Conservation (phyloP, 305 asterid genomes). For the Ruellia speciosa region DNA sequence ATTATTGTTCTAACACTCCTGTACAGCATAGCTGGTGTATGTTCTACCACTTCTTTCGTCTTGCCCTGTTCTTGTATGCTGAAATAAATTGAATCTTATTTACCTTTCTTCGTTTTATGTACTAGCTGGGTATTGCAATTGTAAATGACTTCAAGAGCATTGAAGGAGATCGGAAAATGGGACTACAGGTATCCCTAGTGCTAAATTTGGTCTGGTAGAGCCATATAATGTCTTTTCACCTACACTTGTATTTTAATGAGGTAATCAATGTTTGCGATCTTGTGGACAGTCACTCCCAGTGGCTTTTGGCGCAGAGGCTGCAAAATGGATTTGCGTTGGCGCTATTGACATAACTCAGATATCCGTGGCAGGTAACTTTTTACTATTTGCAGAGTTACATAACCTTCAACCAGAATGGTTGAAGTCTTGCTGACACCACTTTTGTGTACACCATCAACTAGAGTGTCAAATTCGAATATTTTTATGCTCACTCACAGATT, state of each 20-base stretch:
- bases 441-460: too few species aligned
- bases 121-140: conserved; percentile 90
- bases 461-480: too few species aligned
- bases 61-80: conserved; percentile 10
- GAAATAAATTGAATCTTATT: conserved; percentile 7
- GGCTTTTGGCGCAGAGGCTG: conserved; percentile 89
- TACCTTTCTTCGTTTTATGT: conserved; percentile 8
- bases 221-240: neutral
- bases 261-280: conserved; percentile 11
- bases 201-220: conserved; percentile 5
- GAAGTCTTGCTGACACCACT: too few species aligned
- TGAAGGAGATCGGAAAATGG: conserved; percentile 91
- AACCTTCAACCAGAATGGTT: neutral
- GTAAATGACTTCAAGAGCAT: conserved; percentile 95
- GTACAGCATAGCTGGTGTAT: conserved; percentile 91
- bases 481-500: neutral
- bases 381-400: neutral
- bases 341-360: conserved; percentile 93
- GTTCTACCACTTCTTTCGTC: conserved; percentile 21
- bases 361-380: conserved; percentile 75
- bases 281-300: conserved; percentile 73
- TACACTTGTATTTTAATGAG: conserved; percentile 13
- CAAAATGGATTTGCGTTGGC: conserved; percentile 96
- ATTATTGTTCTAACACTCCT: conserved; percentile 72
- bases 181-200: conserved; percentile 59